Conservation (phyloP, 129 eudicot species). For the Flaveria bidentis region DNA sequence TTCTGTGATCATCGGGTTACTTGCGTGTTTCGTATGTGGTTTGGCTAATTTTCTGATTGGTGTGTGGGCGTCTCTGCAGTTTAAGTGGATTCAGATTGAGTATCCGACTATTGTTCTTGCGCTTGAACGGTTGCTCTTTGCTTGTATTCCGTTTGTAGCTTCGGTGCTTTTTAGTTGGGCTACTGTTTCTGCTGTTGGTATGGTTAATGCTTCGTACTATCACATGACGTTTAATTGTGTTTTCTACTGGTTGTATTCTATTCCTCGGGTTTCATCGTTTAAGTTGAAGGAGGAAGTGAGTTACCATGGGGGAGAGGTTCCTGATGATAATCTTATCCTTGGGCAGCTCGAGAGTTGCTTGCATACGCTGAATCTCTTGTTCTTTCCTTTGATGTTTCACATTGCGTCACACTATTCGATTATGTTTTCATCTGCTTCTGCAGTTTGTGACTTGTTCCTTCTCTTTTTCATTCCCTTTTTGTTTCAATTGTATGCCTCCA, state of each 20-base stretch:
- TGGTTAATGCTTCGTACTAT: constrained; percentile 73
- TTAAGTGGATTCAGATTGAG: constrained; percentile 94
- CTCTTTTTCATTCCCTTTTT: constrained; percentile 86
- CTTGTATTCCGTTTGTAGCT: constrained; percentile 65
- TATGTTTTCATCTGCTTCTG: constrained; percentile 62
- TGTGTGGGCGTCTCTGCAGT: constrained; percentile 97
- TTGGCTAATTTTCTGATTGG: constrained; percentile 72
- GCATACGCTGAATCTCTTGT: constrained; percentile 68
- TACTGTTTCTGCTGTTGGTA: constrained; percentile 84
- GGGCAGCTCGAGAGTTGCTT: constrained; percentile 89
- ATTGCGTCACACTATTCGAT: constrained; percentile 66
- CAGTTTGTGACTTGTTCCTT: constrained; percentile 71
- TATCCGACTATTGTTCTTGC: constrained; percentile 80
- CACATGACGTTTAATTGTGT: constrained; percentile 70
- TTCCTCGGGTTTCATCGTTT: constrained; percentile 79
- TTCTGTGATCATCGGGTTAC: constrained; percentile 47
- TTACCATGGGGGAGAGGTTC: constrained; percentile 86
- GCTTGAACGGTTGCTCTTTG: constrained; percentile 78
- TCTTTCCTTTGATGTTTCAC: constrained; percentile 77
- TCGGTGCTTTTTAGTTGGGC: constrained; percentile 85
- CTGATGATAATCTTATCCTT: constrained; percentile 70
- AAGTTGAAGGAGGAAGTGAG: constrained; percentile 65
- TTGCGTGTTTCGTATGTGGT: constrained; percentile 64
- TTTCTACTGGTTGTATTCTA: constrained; percentile 83
- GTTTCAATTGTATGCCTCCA: constrained; percentile 84